These are phyloP conservation scores for Fraxinus dipetala DNA, from an alignment of 305 asterid genomes.

Conservation along the genomic window DNA sequence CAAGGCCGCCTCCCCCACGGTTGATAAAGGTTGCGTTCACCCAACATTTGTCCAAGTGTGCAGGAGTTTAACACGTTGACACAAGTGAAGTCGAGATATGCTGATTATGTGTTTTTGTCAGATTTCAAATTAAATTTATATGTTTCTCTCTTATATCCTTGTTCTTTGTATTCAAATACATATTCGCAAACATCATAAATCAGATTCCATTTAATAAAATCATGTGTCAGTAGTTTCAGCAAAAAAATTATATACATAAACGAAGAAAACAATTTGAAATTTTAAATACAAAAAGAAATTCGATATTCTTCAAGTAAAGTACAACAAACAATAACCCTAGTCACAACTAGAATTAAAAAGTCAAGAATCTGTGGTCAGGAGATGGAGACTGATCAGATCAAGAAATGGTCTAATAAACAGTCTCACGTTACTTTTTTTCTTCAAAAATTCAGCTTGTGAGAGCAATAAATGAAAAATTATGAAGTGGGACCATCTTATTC, in stretches of 20 bases:
- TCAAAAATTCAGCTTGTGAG: slow-evolving; percentile 20
- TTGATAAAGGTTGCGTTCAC: neutral
- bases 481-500: slow-evolving; percentile 2
- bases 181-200: no score
- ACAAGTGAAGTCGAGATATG: no score
- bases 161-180: no score
- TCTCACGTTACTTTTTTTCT: neutral
- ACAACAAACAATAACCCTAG: neutral
- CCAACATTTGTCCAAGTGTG: neutral
- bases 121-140: no score
- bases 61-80: neutral
- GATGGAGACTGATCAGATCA: neutral
- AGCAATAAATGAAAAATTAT: slow-evolving; percentile 11
- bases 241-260: neutral
- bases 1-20: neutral
- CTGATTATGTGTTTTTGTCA: neutral
- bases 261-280: neutral
- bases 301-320: neutral
- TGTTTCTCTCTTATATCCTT: no score
- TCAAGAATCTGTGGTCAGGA: neutral
- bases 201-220: no score
- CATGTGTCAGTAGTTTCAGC: neutral
- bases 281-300: neutral
- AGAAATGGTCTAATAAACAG: neutral
- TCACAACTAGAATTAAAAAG: neutral